Evolutionary conservation across 2,329 filamentous ascomycete species (phyloP), one percentile per base, ranked within the genome.

Genomic region (Mariannaea elegans): DNA sequence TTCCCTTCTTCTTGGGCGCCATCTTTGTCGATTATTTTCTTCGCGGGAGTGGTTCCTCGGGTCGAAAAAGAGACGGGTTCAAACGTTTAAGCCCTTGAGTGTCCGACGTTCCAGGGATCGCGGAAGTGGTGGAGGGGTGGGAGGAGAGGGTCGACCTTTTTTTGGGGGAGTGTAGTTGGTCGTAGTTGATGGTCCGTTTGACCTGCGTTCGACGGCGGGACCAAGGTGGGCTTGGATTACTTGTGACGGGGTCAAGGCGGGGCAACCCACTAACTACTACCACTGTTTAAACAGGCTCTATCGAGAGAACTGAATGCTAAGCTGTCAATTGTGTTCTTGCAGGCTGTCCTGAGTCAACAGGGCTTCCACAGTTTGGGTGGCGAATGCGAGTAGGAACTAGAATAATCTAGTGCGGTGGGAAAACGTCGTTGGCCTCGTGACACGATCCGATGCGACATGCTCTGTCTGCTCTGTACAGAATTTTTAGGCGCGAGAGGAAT

Each of bases 1-100:
- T 90, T 70, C 81, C 82, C 87, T 97, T 97, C 85, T 95, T 96
- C 83, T 97, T 97, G 64, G 94, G 94, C 73, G 94, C 82, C 94
- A 97, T 98, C 62, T 78, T 44, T 83, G 77, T 62, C 62, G 68
- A 64, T 65, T 56, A 63, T 19, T 61, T 65, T 54, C 62, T 23
- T 59, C 65, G 39, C 52, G 48, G 51, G 51, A 45, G 6, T 27
- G 64, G 52, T 34, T 62, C 32, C 46, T 56, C 45, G 27, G 36
- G 29, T 57, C 51, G 60, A 65, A 64, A 68, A 49, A 41, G 13
- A 36, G 12, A n/a, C 13, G 6, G n/a, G n/a, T 31, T 48, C 41
- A 47, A 58, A 24, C n/a, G 29, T 24, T 46, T 31, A 51, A 45
- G 54, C 53, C 45, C 53, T 56, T 13, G 34, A 50, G 38, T 32